Percentiles rank a stretch among this genome's conserved stretches.
Evolutionary conservation across 306 rosid genomes (phyloP).

Genomic region (Quercus gilva): DNA sequence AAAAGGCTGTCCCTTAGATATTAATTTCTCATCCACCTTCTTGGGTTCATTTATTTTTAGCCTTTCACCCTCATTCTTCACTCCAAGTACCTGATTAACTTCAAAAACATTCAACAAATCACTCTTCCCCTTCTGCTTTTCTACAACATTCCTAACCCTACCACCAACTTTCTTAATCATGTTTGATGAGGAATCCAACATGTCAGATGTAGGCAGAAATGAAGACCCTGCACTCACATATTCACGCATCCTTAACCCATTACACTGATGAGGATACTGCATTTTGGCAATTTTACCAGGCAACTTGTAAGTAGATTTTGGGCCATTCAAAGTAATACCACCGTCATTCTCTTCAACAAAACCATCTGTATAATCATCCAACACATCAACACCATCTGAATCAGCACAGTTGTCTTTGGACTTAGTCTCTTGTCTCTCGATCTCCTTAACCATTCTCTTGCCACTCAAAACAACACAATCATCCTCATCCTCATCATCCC

Average conservation of each 20-base stretch:
- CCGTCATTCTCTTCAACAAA: conserved; percentile 34
- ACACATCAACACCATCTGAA: conserved; percentile 22
- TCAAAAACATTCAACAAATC: background rate
- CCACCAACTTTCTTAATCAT: conserved; percentile 13
- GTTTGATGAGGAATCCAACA: too few relatives aligned
- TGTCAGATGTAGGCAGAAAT: too few relatives aligned
- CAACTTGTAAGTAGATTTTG: conserved; percentile 54
- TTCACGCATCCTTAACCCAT: conserved; percentile 42
- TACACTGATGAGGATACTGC: conserved; percentile 82
- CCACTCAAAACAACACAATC: conserved; percentile 36
- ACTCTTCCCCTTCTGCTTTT: background rate
- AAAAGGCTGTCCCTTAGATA: background rate
- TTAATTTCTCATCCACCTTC: conserved; percentile 14
- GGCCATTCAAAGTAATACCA: conserved; percentile 52
- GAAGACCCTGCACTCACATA: too few relatives aligned
- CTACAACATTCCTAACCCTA: conserved; percentile 10
- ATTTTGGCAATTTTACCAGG: conserved; percentile 55
- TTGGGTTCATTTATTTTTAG: background rate
- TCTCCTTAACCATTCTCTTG: conserved; percentile 14
- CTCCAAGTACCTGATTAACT: background rate
- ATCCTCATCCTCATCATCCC: conserved; percentile 25
- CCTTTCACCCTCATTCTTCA: background rate
- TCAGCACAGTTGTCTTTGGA: conserved; percentile 25
- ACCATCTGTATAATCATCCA: conserved; percentile 31
- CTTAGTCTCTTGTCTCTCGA: conserved; percentile 3